Percentiles rank a stretch among this genome's conserved stretches.
Evolutionary conservation across 805 yeast species (phyloP).

Genomic region (Kuraishia cidri): DNA sequence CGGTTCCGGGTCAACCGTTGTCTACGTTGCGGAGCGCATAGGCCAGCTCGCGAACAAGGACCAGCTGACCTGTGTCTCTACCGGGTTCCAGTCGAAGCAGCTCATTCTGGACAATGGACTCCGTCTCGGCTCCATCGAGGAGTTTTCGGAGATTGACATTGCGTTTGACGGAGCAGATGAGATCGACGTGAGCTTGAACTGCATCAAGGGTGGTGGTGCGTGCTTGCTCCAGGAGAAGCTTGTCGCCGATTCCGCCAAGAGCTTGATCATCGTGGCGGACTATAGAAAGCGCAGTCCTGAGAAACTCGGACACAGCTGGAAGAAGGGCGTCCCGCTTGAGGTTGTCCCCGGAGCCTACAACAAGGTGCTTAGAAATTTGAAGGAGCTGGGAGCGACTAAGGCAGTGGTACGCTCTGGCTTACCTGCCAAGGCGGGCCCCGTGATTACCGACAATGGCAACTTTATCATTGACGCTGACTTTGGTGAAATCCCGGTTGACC

Average conservation of each 20-base stretch:
- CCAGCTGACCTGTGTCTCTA: conserved; percentile 76
- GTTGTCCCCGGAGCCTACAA: conserved; percentile 85
- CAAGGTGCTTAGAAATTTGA: conserved; percentile 60
- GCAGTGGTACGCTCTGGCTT: conserved; percentile 78
- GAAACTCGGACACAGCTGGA: conserved; percentile 73
- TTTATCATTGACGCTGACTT: conserved; percentile 90
- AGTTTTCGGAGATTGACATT: conserved; percentile 73
- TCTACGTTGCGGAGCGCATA: conserved; percentile 92
- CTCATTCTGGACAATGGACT: conserved; percentile 78
- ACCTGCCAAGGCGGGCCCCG: conserved; percentile 92
- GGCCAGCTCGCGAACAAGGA: conserved; percentile 54
- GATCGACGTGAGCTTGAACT: conserved; percentile 70
- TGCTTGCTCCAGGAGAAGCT: conserved; percentile 94
- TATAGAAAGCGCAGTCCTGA: conserved; percentile 69
- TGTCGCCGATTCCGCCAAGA: conserved; percentile 72
- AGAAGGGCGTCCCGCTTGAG: conserved; percentile 90
- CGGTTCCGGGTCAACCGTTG: conserved; percentile 96
- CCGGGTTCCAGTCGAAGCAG: conserved; percentile 92
- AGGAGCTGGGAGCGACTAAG: conserved; percentile 50
- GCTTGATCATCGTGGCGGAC: conserved; percentile 87
- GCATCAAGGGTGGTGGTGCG: conserved; percentile 99
- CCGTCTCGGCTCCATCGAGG: conserved; percentile 72
- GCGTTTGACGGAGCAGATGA: conserved; percentile 99
- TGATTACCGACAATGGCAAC: conserved; percentile 92
- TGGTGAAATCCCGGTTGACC: conserved; percentile 52